Evolutionary conservation across 352 stramenopile species (phyloP).

Genomic region (Elongisporangium undulatum): DNA sequence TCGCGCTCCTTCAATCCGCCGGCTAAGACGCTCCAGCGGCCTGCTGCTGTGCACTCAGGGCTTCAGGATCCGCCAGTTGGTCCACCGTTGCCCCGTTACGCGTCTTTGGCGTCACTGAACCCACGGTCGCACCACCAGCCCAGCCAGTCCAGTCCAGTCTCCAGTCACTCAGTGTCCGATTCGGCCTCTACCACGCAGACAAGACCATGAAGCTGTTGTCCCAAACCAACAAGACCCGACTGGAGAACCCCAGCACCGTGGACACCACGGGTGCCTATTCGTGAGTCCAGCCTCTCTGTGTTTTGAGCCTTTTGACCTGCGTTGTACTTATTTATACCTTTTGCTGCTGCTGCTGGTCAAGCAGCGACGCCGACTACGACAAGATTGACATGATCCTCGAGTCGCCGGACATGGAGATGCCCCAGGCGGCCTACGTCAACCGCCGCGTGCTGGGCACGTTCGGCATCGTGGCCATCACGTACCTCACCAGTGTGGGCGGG

Average conservation of each 20-base stretch:
- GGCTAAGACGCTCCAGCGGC: neutral
- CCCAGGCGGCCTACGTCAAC: conserved; percentile 7
- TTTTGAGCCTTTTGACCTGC: neutral
- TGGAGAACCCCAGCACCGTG: neutral
- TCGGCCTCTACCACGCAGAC: neutral
- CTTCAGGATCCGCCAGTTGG: neutral
- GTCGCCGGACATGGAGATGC: conserved; percentile 7
- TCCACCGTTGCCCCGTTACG: neutral
- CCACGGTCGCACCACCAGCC: too few relatives aligned
- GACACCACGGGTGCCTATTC: neutral
- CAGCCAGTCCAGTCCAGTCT: neutral
- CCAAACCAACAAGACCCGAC: neutral
- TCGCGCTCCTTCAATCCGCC: too few relatives aligned
- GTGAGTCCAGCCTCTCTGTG: neutral
- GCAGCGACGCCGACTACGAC: conserved; percentile 11
- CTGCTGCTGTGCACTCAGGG: neutral
- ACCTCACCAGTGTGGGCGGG: conserved; percentile 26
- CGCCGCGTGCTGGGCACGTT: conserved; percentile 23
- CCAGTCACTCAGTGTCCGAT: neutral
- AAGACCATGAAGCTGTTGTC: neutral
- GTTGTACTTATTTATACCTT: neutral
- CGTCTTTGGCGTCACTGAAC: too few relatives aligned
- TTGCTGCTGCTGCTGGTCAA: too few relatives aligned
- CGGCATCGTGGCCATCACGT: conserved; percentile 26
- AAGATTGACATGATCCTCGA: conserved; percentile 29